Evolutionary conservation across 179 eudicot genomes (phyloP).

Genomic region (Silene coronaria): DNA sequence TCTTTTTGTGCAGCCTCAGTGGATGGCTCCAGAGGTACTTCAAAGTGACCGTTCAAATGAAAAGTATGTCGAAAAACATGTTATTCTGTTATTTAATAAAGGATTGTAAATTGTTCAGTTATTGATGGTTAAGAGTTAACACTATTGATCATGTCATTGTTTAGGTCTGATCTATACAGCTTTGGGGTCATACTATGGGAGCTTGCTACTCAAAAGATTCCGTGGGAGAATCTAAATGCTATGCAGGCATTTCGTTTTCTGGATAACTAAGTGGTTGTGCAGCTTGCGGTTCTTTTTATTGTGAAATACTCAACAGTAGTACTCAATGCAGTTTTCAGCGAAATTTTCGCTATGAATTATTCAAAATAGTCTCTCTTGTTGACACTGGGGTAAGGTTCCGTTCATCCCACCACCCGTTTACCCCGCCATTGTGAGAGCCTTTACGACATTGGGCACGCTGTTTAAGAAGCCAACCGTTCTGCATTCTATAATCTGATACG

Average conservation of each 20-base stretch:
- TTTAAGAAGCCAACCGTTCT: too few relatives aligned
- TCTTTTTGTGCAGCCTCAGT: slow-evolving; percentile 36
- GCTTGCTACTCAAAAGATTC: slow-evolving; percentile 83
- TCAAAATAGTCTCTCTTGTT: too few relatives aligned
- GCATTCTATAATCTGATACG: too few relatives aligned
- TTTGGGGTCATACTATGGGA: slow-evolving; percentile 94
- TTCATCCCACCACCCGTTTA: too few relatives aligned
- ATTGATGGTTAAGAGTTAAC: background rate
- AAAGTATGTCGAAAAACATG: slow-evolving; percentile 30
- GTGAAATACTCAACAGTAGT: too few relatives aligned
- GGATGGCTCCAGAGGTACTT: slow-evolving; percentile 60
- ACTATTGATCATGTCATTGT: slow-evolving; percentile 6
- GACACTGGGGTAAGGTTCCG: too few relatives aligned
- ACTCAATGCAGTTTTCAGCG: too few relatives aligned
- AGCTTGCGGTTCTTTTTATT: background rate
- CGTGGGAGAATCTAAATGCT: slow-evolving; percentile 93
- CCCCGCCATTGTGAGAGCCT: background rate
- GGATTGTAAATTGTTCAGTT: slow-evolving; percentile 1
- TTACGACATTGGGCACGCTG: too few relatives aligned
- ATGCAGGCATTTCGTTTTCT: slow-evolving; percentile 68
- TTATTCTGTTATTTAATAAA: slow-evolving; percentile 10
- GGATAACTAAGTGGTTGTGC: background rate
- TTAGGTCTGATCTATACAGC: slow-evolving; percentile 91
- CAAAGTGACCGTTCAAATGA: slow-evolving; percentile 42
- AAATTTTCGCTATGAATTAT: background rate